phyloP scores from a whole-genome alignment of 768 basidiomycete species.

The Zangia roseola region DNA sequence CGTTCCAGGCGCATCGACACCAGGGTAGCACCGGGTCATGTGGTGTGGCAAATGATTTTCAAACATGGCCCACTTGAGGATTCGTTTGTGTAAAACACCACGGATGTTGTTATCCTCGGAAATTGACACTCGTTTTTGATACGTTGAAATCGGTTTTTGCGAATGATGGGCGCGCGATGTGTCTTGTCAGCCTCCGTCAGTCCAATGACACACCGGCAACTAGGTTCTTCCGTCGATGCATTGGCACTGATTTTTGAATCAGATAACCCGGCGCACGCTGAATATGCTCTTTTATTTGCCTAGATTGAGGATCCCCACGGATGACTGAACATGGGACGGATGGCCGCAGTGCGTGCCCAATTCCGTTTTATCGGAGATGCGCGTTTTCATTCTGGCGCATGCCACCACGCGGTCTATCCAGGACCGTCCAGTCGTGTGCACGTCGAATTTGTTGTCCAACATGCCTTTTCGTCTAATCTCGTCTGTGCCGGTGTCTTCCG shows the following conservation, averaged over 20 bases:
- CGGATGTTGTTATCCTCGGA: conserved; percentile 22
- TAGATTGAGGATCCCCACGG: neutral
- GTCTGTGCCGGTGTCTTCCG: neutral
- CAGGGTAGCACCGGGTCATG: no score
- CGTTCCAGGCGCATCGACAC: neutral
- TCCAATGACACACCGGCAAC: no score
- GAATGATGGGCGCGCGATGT: neutral
- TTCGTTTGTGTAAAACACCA: neutral
- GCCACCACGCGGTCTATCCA: no score
- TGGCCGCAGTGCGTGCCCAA: neutral
- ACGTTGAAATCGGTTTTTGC: conserved; percentile 11
- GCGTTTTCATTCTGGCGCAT: conserved; percentile 3
- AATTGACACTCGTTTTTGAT: no score
- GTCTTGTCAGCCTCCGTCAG: neutral
- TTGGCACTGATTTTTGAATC: neutral
- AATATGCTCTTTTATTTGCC: neutral
- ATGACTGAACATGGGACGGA: neutral
- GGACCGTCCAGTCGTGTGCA: conserved; percentile 11
- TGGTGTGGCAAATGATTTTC: conserved; percentile 3
- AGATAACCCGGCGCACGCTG: neutral
- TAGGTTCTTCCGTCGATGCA: neutral
- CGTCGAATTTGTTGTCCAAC: conserved; percentile 1
- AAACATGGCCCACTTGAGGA: neutral
- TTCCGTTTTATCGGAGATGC: neutral
- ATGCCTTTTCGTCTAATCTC: neutral